These are phyloP conservation scores for Berberis thunbergii DNA, from an alignment of 164 flowering plant species.

Conservation along the genomic window DNA sequence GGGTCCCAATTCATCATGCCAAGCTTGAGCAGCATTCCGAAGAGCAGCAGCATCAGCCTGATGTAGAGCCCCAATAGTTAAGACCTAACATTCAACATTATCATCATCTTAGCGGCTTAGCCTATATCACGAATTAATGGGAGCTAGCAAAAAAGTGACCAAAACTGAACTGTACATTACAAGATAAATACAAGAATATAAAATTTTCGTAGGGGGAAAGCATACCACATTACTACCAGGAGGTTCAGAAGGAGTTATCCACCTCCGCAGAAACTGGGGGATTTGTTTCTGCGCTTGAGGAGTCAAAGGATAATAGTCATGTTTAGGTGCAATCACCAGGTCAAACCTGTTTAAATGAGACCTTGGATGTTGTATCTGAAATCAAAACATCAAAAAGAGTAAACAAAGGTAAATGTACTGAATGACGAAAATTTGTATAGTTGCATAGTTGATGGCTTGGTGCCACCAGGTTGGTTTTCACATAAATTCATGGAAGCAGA, in stretches of 20 bases:
- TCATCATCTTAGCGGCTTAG: background rate
- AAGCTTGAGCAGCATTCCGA: conserved; percentile 64
- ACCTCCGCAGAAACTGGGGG: conserved; percentile 62
- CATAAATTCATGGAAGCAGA: no score
- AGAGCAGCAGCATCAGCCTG: conserved; percentile 76
- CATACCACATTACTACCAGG: conserved; percentile 78
- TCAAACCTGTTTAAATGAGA: conserved; percentile 73
- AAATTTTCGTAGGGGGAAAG: background rate
- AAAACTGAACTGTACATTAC: background rate
- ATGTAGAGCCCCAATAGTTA: conserved; percentile 86
- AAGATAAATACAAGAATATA: background rate
- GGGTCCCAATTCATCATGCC: conserved; percentile 91
- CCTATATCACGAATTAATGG: background rate
- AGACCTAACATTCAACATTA: conserved; percentile 39
- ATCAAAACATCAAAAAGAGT: background rate
- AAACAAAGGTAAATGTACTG: background rate
- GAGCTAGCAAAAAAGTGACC: background rate
- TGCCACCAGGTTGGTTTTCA: no score
- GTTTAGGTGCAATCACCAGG: conserved; percentile 81
- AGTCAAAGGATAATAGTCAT: conserved; percentile 90
- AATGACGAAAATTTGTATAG: background rate
- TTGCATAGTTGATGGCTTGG: no score
- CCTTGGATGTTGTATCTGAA: conserved; percentile 94
- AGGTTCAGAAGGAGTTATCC: conserved; percentile 90
- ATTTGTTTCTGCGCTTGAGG: conserved; percentile 71